phyloP scores from a whole-genome alignment of 768 basidiomycete species.

The Lactarius trivialis region DNA sequence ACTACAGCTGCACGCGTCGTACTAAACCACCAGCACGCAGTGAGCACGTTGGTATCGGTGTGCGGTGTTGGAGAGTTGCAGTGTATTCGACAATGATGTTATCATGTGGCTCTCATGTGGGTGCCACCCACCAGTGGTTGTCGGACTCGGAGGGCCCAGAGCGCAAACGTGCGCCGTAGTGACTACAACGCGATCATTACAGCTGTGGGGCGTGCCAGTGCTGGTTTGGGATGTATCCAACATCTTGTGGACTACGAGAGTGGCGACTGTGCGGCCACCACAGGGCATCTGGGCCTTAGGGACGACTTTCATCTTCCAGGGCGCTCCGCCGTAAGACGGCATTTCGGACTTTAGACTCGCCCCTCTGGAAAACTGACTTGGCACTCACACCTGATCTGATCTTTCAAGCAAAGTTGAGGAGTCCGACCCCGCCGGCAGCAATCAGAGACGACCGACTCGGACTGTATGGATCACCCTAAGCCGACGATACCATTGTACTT shows the following conservation, averaged over 20 bases:
- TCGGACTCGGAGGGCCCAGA: not conserved
- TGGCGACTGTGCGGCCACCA: not conserved
- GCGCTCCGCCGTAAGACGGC: not conserved
- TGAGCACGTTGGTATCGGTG: not conserved
- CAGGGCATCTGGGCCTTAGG: not conserved
- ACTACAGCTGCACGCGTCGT: not conserved
- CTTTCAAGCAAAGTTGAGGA: no score
- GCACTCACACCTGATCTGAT: not conserved
- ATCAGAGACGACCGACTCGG: not conserved
- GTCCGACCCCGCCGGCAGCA: not conserved
- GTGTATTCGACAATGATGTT: not conserved
- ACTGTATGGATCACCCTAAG: not conserved
- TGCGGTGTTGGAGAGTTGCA: not conserved
- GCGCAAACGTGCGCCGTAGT: not conserved
- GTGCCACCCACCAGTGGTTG: no score
- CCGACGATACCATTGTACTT: not conserved
- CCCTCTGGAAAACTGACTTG: not conserved
- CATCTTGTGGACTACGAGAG: not conserved
- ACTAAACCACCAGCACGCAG: not conserved
- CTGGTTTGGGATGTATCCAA: not conserved
- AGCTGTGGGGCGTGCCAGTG: not conserved
- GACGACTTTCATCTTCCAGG: no score
- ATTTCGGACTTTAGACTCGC: not conserved
- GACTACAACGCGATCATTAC: not conserved
- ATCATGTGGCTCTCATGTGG: no score